These are phyloP conservation scores for Boletus edulis DNA, from an alignment of 768 basidiomycete genomes.

Conservation along the genomic window DNA sequence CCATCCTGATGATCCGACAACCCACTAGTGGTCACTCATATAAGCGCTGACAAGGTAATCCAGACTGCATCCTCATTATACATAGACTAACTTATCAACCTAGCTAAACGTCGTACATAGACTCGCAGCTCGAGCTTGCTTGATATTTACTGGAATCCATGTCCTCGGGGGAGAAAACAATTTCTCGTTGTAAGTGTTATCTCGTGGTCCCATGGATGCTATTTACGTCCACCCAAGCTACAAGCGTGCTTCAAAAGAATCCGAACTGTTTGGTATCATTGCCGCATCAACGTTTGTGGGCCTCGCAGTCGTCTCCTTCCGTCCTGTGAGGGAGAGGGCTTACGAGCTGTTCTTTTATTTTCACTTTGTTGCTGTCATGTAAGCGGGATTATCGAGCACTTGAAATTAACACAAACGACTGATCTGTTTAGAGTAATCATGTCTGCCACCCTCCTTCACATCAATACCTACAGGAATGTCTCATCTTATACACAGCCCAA, in stretches of 20 bases:
- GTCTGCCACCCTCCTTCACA: conserved; percentile 39
- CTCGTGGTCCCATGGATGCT: neutral
- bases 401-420: conserved; percentile 36
- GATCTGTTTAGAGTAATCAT: conserved; percentile 28
- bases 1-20: neutral
- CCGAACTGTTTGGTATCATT: conserved; percentile 32
- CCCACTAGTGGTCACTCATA: conserved; percentile 18
- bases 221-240: conserved; percentile 6
- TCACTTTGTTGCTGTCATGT: conserved; percentile 45
- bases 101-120: conserved; percentile 44
- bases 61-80: neutral
- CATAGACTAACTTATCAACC: neutral
- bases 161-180: conserved; percentile 24
- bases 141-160: conserved; percentile 50
- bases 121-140: conserved; percentile 42
- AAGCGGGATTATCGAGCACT: conserved; percentile 8
- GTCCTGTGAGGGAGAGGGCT: conserved; percentile 44
- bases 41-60: conserved; percentile 22
- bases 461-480: conserved; percentile 30
- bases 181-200: conserved; percentile 12
- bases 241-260: neutral
- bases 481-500: conserved; percentile 20
- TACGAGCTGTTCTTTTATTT: conserved; percentile 52
- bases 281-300: conserved; percentile 38
- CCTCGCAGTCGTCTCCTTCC: conserved; percentile 42